Conservation (phyloP, 2,329 filamentous ascomycete genomes). For the Apiospora marii region DNA sequence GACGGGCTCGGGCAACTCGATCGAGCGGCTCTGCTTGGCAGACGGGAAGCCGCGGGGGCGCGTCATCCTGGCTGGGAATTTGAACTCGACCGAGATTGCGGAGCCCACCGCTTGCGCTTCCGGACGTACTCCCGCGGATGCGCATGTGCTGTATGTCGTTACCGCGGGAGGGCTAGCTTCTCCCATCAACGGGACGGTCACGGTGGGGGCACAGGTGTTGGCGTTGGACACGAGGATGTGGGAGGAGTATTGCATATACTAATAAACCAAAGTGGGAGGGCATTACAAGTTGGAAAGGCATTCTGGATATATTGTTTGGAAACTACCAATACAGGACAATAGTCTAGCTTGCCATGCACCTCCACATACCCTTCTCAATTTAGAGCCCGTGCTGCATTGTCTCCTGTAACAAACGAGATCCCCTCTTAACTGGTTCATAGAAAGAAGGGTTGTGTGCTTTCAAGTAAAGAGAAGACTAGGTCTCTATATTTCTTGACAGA, state of each 20-base stretch:
- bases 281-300: too few species aligned
- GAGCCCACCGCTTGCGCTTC: background rate
- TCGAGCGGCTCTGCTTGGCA: too few species aligned
- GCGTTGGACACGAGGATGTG: background rate
- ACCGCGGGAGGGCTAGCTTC: background rate
- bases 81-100: background rate
- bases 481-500: too few species aligned
- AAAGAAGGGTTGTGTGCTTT: too few species aligned
- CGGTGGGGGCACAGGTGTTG: background rate
- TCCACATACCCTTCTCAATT: background rate
- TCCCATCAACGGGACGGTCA: background rate
- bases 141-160: background rate
- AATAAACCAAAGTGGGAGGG: background rate
- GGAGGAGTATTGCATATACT: background rate
- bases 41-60: background rate
- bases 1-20: background rate
- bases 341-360: too few species aligned
- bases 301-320: too few species aligned
- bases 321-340: background rate
- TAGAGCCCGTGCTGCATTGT: too few species aligned
- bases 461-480: too few species aligned
- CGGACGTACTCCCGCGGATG: background rate
- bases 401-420: too few species aligned
- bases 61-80: background rate
- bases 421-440: too few species aligned